Percentiles rank a stretch among this genome's conserved stretches.
These are phyloP conservation scores for Eremochloa ophiuroides DNA, from an alignment of 176 grass and related monocot genomes.

Conservation along the genomic window DNA sequence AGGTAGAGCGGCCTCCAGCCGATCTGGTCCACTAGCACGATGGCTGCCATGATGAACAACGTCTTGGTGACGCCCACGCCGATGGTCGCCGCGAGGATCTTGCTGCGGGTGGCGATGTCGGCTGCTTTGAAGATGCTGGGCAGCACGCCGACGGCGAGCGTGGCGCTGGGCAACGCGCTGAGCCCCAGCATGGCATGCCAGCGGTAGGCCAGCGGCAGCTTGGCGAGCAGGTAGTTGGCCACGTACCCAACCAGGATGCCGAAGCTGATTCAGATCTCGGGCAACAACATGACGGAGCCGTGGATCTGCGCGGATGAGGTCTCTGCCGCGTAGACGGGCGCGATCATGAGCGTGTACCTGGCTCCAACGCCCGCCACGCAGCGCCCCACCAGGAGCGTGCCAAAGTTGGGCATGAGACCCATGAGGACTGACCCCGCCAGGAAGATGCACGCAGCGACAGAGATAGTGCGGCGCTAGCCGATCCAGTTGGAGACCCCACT, in stretches of 20 bases:
- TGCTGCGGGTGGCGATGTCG: slow-evolving; percentile 25
- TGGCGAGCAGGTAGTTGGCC: slow-evolving; percentile 39
- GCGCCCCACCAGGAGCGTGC: slow-evolving; percentile 26
- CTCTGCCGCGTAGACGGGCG: slow-evolving; percentile 48
- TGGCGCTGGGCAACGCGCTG: slow-evolving; percentile 24
- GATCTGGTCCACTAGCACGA: slow-evolving; percentile 42
- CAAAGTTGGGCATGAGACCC: slow-evolving; percentile 34
- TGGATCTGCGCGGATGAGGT: slow-evolving; percentile 23
- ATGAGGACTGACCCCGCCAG: slow-evolving; percentile 36
- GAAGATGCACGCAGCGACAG: slow-evolving; percentile 37
- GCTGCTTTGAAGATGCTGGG: slow-evolving; percentile 51
- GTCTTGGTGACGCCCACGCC: slow-evolving; percentile 48
- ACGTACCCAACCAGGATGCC: slow-evolving; percentile 53
- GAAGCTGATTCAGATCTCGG: slow-evolving; percentile 55
- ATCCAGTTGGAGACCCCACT: slow-evolving; percentile 40
- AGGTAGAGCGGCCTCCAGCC: slow-evolving; percentile 31
- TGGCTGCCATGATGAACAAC: slow-evolving; percentile 32
- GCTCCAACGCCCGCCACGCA: slow-evolving; percentile 48
- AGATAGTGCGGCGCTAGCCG: slow-evolving; percentile 44
- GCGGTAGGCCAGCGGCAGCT: slow-evolving; percentile 32
- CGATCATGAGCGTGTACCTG: slow-evolving; percentile 53
- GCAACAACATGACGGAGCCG: slow-evolving; percentile 39
- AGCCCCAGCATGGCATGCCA: slow-evolving; percentile 48
- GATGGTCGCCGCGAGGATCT: slow-evolving; percentile 40
- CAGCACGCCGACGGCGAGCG: slow-evolving; percentile 28